These are phyloP conservation scores for Solidago caesia DNA, from an alignment of 129 eudicot genomes.

Conservation along the genomic window DNA sequence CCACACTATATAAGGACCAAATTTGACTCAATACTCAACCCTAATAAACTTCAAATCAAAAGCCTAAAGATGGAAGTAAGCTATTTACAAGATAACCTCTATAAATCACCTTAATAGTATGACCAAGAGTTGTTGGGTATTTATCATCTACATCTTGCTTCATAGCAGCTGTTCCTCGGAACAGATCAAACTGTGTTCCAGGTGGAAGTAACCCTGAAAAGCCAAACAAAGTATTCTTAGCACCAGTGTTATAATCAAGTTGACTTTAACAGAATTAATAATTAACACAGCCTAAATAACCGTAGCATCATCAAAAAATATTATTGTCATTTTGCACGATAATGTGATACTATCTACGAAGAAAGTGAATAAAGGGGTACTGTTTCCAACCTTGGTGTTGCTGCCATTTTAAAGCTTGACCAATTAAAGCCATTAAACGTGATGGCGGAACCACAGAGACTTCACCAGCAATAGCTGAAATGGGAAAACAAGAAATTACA, in stretches of 20 bases:
- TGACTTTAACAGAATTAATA: neutral
- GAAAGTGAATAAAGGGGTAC: neutral
- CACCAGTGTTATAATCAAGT: neutral
- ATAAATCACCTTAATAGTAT: conserved; percentile 73
- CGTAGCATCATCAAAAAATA: neutral
- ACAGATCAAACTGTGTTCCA: conserved; percentile 97
- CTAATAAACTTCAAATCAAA: neutral
- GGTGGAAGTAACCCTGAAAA: conserved; percentile 93
- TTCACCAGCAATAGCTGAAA: conserved; percentile 89
- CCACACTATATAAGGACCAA: too few species aligned
- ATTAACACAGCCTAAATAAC: neutral
- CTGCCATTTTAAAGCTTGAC: conserved; percentile 98
- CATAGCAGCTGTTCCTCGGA: conserved; percentile 99
- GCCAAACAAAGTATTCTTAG: conserved; percentile 23
- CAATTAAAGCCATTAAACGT: conserved; percentile 92
- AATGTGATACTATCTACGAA: too few species aligned
- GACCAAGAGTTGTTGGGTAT: conserved; percentile 82
- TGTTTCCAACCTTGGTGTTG: conserved; percentile 86
- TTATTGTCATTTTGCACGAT: neutral
- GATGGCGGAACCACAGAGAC: conserved; percentile 99
- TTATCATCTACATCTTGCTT: conserved; percentile 97
- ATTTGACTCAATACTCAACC: too few species aligned
- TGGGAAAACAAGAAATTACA: conserved; percentile 3
- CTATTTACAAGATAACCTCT: neutral
- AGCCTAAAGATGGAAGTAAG: neutral